Conservation (phyloP, 1,284 basidiomycete genomes). For the Malassezia restricta region DNA sequence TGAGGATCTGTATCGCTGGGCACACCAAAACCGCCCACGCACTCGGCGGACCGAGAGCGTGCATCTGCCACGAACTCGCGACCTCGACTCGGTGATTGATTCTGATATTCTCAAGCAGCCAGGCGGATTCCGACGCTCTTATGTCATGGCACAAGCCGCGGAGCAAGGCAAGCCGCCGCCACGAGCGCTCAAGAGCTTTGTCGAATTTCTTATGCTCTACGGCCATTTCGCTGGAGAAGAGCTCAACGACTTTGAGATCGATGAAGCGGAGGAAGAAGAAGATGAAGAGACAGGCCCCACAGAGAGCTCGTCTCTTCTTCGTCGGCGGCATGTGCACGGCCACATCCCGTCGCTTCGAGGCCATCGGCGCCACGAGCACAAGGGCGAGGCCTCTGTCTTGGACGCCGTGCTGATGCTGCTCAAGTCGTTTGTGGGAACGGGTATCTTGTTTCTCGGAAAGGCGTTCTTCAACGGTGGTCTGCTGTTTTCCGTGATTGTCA, state of each 20-base stretch:
- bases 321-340: conserved; percentile 14
- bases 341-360: conserved; percentile 6
- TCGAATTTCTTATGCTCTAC: conserved; percentile 43
- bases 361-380: conserved; percentile 1
- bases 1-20: conserved; percentile 44
- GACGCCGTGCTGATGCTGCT: conserved; percentile 46
- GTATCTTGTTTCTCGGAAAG: conserved; percentile 88
- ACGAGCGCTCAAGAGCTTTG: conserved; percentile 38
- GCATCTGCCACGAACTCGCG: conserved; percentile 33
- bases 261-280: not conserved
- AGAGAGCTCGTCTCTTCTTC: conserved; percentile 29
- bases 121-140: conserved; percentile 40
- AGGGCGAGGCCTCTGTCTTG: conserved; percentile 31
- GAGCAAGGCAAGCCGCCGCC: conserved; percentile 36
- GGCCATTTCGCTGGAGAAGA: conserved; percentile 43
- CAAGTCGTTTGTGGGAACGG: conserved; percentile 93
- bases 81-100: conserved; percentile 36
- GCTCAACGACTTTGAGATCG: conserved; percentile 33
- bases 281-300: not conserved
- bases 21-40: conserved; percentile 34
- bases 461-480: conserved; percentile 95
- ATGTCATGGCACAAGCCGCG: conserved; percentile 31
- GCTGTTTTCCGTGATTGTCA: conserved; percentile 69
- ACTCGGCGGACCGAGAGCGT: conserved; percentile 32
- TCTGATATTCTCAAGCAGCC: conserved; percentile 36